Conservation (phyloP, 306 rosid species). For the Cucurbita ficifolia region DNA sequence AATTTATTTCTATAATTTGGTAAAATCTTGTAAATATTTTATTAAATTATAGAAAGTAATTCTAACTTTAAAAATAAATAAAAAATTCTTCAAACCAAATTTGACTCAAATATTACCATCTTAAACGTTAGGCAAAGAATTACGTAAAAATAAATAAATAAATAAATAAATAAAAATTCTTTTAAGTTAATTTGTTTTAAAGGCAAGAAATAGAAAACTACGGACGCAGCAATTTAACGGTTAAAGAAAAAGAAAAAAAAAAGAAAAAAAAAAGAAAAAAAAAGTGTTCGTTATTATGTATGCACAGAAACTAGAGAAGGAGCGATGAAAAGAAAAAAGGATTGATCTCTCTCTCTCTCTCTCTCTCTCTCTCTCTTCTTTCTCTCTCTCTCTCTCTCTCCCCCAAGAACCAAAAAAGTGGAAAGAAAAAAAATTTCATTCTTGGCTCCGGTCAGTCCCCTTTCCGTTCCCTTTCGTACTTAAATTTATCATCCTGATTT, state of each 20-base stretch:
- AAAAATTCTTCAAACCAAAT: too few species aligned
- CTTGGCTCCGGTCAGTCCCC: slow-evolving; percentile 4
- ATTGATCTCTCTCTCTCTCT: not conserved
- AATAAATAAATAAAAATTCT: too few species aligned
- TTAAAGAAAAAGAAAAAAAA: not conserved
- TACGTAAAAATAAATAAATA: too few species aligned
- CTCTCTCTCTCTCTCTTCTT: not conserved
- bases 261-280: not conserved
- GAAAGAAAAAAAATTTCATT: not conserved
- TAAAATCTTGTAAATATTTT: too few species aligned
- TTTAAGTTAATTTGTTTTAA: not conserved
- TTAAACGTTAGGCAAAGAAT: too few species aligned
- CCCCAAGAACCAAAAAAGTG: not conserved
- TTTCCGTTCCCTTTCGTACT: not conserved
- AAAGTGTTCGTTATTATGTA: slow-evolving; percentile 5
- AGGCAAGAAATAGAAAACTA: not conserved
- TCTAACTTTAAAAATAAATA: too few species aligned
- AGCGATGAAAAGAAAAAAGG: not conserved
- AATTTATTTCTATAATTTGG: too few species aligned
- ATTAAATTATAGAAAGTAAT: too few species aligned
- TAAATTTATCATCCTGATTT: not conserved
- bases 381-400: not conserved
- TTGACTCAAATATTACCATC: too few species aligned
- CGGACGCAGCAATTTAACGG: not conserved
- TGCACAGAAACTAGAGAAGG: slow-evolving; percentile 8